Percentiles rank a stretch among this genome's conserved stretches.
These are phyloP conservation scores for Lotus japonicus DNA, from an alignment of 306 rosid genomes.

Conservation along the genomic window DNA sequence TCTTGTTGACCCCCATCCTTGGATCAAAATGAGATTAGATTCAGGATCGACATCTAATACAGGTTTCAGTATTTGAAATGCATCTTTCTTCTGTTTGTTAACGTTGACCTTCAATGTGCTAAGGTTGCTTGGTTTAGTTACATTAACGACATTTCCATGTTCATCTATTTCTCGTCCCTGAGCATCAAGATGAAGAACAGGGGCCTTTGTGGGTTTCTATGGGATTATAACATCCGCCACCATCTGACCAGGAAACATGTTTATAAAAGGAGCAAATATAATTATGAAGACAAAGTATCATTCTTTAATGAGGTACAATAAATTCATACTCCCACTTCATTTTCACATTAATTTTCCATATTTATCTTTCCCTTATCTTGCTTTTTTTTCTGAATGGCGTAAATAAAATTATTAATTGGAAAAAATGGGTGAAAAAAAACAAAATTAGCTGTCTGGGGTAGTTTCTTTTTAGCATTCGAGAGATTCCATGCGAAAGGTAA, in stretches of 20 bases:
- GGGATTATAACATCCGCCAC: constrained; percentile 46
- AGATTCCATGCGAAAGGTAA: too few relatives aligned
- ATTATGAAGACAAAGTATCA: too few relatives aligned
- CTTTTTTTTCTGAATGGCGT: too few relatives aligned
- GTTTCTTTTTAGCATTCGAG: too few relatives aligned
- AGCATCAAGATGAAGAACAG: constrained; percentile 97
- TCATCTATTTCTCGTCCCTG: constrained; percentile 96
- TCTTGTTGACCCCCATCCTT: constrained; percentile 76
- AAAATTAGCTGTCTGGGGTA: too few relatives aligned
- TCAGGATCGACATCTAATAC: constrained; percentile 87
- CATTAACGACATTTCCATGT: constrained; percentile 76
- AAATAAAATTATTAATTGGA: too few relatives aligned
- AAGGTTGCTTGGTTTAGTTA: constrained; percentile 74
- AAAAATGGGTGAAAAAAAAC: too few relatives aligned
- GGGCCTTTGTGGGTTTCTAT: constrained; percentile 81
- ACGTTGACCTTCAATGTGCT: constrained; percentile 97
- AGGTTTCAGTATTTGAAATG: constrained; percentile 86
- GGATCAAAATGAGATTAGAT: constrained; percentile 69
- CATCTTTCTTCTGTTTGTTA: constrained; percentile 87
- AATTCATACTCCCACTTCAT: too few relatives aligned
- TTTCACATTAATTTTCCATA: too few relatives aligned
- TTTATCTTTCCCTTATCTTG: too few relatives aligned
- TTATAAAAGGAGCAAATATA: constrained; percentile 86
- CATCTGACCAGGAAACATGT: constrained; percentile 81
- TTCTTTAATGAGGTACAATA: too few relatives aligned